Base-by-base conservation (phyloP, 441 rosid species). In the Croton setiger region DNA sequence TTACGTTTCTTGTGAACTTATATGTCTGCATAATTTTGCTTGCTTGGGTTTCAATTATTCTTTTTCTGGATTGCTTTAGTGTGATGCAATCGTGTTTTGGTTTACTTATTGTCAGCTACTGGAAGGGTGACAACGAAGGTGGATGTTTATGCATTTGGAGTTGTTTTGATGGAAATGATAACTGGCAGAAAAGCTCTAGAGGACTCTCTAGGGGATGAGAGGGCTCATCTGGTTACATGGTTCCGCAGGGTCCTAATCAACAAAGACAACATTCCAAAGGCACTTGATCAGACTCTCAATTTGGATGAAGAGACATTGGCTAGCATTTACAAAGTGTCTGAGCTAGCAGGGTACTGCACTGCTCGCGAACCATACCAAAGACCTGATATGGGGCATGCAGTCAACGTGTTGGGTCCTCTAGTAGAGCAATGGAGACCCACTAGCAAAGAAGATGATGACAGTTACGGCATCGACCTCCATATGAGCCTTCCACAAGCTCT, bases 311-410 rank as follows among this genome's bases (percentile, higher is more conserved):
- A 79, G 15, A 79, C 81, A 8, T 11, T 75, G 8, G 71, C 54
- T 21, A 82, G 81, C 75, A 82, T 82, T 43, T 52, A n/a, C 63
- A 73, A 45, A 60, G 83, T 79, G 68, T 78, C 85, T 0, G 83
- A 82, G 70, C 60, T 82, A 10, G 78, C 83, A 6, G 85, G 85
- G 3, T 78, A 82, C 49, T 82, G 85, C 83, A 82, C 85, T 1
- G 75, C 80, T 17, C 64, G 78, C 0, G 81, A 82, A 27, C 81
- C 85, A 27, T 48, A 63, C 69, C 85, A 72, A 45, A 73, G 85
- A 63, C 85, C 85, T 2, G 85, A 82, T 39, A 79, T 82, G 83
- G 81, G 85, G 58, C 81, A 79, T 17, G 85, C 74, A 1, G 85
- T 82, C 31, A 82, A 82, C 56, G 51, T 73, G 0, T 39, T 82